phyloP scores from a whole-genome alignment of 495 filamentous ascomycete species.

The Neurospora sublineolata region DNA sequence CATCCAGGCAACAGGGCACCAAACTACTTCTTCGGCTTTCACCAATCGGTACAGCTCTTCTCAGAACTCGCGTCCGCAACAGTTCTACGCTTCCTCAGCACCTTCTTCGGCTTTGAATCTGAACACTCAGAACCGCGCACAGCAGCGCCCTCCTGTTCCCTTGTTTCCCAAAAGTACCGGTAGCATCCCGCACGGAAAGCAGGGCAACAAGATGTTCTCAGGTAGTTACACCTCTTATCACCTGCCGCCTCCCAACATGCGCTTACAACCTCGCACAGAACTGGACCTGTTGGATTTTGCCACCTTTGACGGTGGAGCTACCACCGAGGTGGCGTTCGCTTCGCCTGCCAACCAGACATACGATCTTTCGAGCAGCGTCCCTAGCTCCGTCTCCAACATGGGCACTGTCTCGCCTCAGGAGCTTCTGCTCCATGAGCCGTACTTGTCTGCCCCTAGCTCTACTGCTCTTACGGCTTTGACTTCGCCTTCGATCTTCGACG shows the following conservation, averaged over 20 bases:
- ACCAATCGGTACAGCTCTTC: constrained; percentile 43
- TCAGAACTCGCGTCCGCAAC: constrained; percentile 25
- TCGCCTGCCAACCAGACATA: constrained; percentile 39
- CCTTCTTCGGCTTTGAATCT: constrained; percentile 33
- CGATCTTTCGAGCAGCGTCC: constrained; percentile 31
- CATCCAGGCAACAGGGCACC: constrained; percentile 47
- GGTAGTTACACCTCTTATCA: constrained; percentile 17
- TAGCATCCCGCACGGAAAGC: constrained; percentile 30
- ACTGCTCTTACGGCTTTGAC: constrained; percentile 74
- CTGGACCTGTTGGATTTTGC: constrained; percentile 40
- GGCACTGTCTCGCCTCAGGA: constrained; percentile 82
- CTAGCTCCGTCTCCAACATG: constrained; percentile 35
- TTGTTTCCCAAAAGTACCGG: constrained; percentile 39
- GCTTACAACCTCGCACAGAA: constrained; percentile 37
- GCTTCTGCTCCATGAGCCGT: constrained; percentile 53
- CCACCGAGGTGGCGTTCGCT: constrained; percentile 33
- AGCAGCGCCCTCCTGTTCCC: constrained; percentile 38
- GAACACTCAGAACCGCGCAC: constrained; percentile 28
- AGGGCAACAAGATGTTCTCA: constrained; percentile 38
- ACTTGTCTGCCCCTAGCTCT: constrained; percentile 69
- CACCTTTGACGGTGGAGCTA: constrained; percentile 39
- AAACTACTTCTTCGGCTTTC: constrained; percentile 43
- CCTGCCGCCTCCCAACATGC: background rate
- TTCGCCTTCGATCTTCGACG: constrained; percentile 65
- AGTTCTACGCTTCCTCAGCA: constrained; percentile 45